These are phyloP conservation scores for Talaromyces pinophilus DNA, from an alignment of 2,329 filamentous ascomycete species.

Conservation along the genomic window DNA sequence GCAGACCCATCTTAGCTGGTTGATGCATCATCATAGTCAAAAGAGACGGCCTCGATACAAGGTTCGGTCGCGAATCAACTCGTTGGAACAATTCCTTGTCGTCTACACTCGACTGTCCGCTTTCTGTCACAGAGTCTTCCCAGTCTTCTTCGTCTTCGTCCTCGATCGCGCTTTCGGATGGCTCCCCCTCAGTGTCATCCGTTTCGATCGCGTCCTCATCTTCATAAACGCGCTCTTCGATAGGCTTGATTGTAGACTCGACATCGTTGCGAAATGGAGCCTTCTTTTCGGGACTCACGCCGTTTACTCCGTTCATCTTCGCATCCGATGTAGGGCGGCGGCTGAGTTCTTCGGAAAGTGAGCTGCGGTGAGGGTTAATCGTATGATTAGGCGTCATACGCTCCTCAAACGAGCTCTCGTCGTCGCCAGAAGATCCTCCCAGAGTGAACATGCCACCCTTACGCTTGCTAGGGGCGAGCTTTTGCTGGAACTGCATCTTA, in stretches of 20 bases:
- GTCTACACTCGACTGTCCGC: conserved; percentile 78
- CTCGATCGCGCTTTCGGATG: conserved; percentile 81
- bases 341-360: conserved; percentile 56
- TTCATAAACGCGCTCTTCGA: conserved; percentile 55
- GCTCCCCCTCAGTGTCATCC: conserved; percentile 53
- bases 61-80: conserved; percentile 81
- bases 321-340: conserved; percentile 37
- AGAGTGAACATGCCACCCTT: conserved; percentile 69
- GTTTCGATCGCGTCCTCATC: conserved; percentile 63
- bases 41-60: conserved; percentile 82
- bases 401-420: conserved; percentile 72
- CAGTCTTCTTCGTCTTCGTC: conserved; percentile 65
- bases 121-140: conserved; percentile 73
- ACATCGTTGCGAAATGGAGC: conserved; percentile 80
- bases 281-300: conserved; percentile 61
- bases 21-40: conserved; percentile 88
- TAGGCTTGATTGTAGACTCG: conserved; percentile 65
- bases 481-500: conserved; percentile 51
- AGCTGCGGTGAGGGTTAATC: conserved; percentile 52
- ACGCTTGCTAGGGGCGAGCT: conserved; percentile 58
- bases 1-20: conserved; percentile 67
- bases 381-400: conserved; percentile 54
- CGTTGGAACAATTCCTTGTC: conserved; percentile 82
- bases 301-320: not conserved
- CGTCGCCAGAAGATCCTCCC: conserved; percentile 83